Percentiles rank a stretch among this genome's conserved stretches.
phyloP scores from a whole-genome alignment of 1,284 basidiomycete species.

The Puccinia hordei region DNA sequence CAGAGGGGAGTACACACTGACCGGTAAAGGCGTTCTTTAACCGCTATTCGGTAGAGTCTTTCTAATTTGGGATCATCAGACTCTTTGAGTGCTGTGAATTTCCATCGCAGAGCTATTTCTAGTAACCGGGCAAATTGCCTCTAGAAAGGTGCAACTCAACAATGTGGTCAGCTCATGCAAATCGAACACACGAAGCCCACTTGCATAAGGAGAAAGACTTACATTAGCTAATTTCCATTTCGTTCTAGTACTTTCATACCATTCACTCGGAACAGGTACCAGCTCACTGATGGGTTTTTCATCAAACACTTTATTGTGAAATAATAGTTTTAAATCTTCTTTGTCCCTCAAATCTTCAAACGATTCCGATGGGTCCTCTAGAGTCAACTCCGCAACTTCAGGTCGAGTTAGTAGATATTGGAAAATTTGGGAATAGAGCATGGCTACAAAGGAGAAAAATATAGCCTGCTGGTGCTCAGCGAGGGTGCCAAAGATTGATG shows the following conservation, averaged over 20 bases:
- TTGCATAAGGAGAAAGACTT: constrained; percentile 56
- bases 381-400: constrained; percentile 81
- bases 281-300: constrained; percentile 65
- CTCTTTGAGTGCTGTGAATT: constrained; percentile 15
- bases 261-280: constrained; percentile 74
- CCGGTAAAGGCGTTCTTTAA: constrained; percentile 80
- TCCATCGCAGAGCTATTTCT: constrained; percentile 38
- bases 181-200: neutral
- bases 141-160: neutral
- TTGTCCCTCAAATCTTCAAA: constrained; percentile 93
- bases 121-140: constrained; percentile 49
- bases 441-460: constrained; percentile 64
- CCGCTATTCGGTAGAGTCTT: constrained; percentile 57
- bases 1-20: neutral
- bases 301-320: constrained; percentile 68
- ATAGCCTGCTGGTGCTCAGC: constrained; percentile 33
- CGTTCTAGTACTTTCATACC: constrained; percentile 77
- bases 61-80: constrained; percentile 44
- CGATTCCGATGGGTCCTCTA: constrained; percentile 95
- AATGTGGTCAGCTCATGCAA: neutral
- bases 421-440: constrained; percentile 84
- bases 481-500: neutral
- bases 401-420: constrained; percentile 70
- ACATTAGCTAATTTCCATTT: constrained; percentile 87
- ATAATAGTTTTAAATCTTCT: constrained; percentile 82